phyloP scores from a whole-genome alignment of 108 stramenopile genomes.

The Stephanodiscus minutulus region DNA sequence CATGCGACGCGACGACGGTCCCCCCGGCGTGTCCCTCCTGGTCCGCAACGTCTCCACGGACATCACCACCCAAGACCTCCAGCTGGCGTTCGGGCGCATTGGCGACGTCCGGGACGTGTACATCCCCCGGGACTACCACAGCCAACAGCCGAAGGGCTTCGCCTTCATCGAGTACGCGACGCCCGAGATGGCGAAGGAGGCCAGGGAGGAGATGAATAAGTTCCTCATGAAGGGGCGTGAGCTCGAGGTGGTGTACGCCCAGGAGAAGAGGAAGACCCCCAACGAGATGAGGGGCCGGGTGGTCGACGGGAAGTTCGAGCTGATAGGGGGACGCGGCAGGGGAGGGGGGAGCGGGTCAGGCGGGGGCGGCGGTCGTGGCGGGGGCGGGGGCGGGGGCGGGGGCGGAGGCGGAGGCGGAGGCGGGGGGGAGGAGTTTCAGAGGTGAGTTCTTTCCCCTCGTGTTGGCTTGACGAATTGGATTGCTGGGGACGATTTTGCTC shows the following conservation, averaged over 20 bases:
- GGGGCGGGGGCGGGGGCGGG: slow-evolving; percentile 16
- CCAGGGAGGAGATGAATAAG: slow-evolving; percentile 88
- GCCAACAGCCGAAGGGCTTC: slow-evolving; percentile 87
- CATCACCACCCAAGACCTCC: slow-evolving; percentile 71
- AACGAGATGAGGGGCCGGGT: slow-evolving; percentile 82
- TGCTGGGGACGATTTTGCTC: neutral
- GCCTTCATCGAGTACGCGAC: slow-evolving; percentile 89
- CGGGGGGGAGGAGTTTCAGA: slow-evolving; percentile 43
- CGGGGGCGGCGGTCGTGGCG: slow-evolving; percentile 26
- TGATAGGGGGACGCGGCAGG: neutral
- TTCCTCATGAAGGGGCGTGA: slow-evolving; percentile 84
- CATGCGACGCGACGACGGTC: slow-evolving; percentile 70
- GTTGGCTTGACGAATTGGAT: neutral
- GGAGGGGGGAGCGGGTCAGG: slow-evolving; percentile 14
- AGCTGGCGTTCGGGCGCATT: slow-evolving; percentile 79
- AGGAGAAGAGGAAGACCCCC: slow-evolving; percentile 88
- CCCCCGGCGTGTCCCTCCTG: slow-evolving; percentile 83
- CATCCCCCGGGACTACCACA: slow-evolving; percentile 87
- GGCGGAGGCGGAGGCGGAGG: neutral
- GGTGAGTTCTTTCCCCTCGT: slow-evolving; percentile 14
- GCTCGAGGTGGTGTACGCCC: slow-evolving; percentile 89
- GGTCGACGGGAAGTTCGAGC: slow-evolving; percentile 47
- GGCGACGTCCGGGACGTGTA: slow-evolving; percentile 89
- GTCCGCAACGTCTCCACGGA: slow-evolving; percentile 81
- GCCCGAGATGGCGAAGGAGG: slow-evolving; percentile 78